A percentile compares a stretch with the other conserved stretches of the same genome.
Evolutionary conservation across 1,284 basidiomycete genomes (phyloP).

Genomic region (Rhodofomes roseus): DNA sequence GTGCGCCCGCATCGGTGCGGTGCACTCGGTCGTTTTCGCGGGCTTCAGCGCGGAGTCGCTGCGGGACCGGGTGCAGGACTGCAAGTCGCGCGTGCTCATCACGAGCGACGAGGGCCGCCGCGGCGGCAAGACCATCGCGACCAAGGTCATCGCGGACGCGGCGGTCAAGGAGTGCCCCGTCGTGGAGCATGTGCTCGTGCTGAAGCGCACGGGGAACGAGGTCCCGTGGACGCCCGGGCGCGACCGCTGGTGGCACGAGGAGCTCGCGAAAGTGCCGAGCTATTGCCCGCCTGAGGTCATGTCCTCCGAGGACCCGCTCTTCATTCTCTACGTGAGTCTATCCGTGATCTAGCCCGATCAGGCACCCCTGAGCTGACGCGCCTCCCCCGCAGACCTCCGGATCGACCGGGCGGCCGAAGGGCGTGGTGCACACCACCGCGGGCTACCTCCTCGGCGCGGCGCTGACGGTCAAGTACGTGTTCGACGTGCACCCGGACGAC

Average conservation of each 20-base stretch:
- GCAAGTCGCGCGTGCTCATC: constrained; percentile 86
- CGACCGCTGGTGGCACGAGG: constrained; percentile 98
- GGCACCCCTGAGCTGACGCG: constrained; percentile 3
- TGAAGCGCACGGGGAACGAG: constrained; percentile 83
- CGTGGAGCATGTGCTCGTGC: constrained; percentile 91
- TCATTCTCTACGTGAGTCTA: constrained; percentile 89
- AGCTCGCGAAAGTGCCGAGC: constrained; percentile 77
- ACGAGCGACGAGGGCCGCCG: constrained; percentile 95
- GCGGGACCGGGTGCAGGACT: constrained; percentile 91
- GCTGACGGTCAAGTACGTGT: constrained; percentile 93
- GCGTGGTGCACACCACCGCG: constrained; percentile 93
- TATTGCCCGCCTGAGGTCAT: constrained; percentile 91
- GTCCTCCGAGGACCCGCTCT: constrained; percentile 90
- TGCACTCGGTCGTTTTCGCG: constrained; percentile 99
- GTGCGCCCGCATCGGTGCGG: constrained; percentile 94
- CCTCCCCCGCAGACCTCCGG: constrained; percentile 71
- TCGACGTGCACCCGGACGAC: constrained; percentile 92
- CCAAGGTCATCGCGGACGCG: constrained; percentile 93
- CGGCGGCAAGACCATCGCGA: constrained; percentile 94
- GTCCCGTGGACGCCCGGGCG: constrained; percentile 84
- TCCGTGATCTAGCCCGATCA: not conserved
- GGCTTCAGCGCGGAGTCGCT: constrained; percentile 98
- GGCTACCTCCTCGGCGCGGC: constrained; percentile 91
- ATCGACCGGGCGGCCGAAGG: constrained; percentile 96
- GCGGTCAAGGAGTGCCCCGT: constrained; percentile 83